Percentiles rank a stretch among this genome's conserved stretches.
Conservation (phyloP, 768 basidiomycete species). For the Rhodotorula sphaerocarpa region DNA sequence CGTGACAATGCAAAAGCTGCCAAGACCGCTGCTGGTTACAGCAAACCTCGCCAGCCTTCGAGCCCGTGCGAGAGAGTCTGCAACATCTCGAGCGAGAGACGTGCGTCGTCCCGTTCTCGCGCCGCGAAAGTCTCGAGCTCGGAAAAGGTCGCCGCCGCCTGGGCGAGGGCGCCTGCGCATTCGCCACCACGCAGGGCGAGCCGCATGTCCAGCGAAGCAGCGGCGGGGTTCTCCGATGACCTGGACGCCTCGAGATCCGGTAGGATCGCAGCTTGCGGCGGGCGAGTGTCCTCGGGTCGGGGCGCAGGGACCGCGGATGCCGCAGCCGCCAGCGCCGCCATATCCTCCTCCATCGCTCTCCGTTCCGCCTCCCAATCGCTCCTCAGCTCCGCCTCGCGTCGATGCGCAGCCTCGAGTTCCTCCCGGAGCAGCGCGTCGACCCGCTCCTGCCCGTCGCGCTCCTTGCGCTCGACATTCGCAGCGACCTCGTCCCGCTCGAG, state of each 20-base stretch:
- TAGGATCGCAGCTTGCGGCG: no score
- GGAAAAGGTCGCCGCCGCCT: no score
- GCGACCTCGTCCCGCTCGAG: not conserved
- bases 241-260: no score
- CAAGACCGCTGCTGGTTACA: no score
- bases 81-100: not conserved
- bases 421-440: not conserved
- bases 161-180: fast-evolving
- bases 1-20: no score
- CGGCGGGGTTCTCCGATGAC: no score
- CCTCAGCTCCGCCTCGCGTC: not conserved
- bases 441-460: not conserved
- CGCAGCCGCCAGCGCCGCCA: not conserved
- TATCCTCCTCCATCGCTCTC: slow-evolving; percentile 2
- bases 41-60: not conserved
- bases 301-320: no score
- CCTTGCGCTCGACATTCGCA: not conserved
- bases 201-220: no score
- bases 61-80: not conserved
- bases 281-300: no score
- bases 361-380: not conserved
- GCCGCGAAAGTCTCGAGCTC: not conserved
- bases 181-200: not conserved
- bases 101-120: not conserved
- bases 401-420: not conserved